Base-by-base conservation (phyloP, 129 eudicot genomes). In the Pulicaria dysenterica region DNA sequence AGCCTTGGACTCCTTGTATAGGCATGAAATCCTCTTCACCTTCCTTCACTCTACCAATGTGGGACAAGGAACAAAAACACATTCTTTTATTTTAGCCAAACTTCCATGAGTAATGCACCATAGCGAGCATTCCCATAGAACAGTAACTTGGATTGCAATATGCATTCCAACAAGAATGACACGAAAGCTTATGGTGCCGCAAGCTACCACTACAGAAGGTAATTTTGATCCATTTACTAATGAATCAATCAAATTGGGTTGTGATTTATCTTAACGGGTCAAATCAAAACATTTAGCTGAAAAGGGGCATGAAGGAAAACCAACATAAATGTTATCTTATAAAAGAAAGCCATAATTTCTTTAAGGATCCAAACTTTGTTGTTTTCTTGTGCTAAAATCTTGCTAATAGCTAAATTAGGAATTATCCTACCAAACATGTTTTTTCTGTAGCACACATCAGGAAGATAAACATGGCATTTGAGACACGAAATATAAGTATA, bases 341-440 rank as follows among this genome's bases (percentile, higher is more conserved):
- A 41, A 51, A 61, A 58, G 66, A 71, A 77, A 62, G 62, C 62
- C 50, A 70, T 70, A 62, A 44, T 51, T 83, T 90, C 98, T 96
- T 93, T 96, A 74, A 90, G 87, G 74, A 93, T 85, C 64, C 96
- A 91, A 76, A 93, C 98, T 89, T 85, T 87, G 84, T 93, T 93
- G 82, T 88, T 93, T 50, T 93, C 98, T 55, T 95, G 85, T 56
- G 94, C 83, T 80, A 93, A 77, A 62, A 93, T 73, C 89, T 86
- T 93, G 82, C 98, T 85, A 78, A 93, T 93, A 38, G 96, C 98
- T 81, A 93, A 83, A 77, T 93, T 93, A 78, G 98, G 96, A 74
- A 93, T 95, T 77, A 93, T 80, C 87, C 96, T 93, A 96, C 83
- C 79, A 79, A 79, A 41, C 34, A 64, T n/a, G 36, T 64, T 50